A percentile compares a stretch with the other conserved stretches of the same genome.
Conservation (phyloP, 306 rosid species). For the Rosa multiflora region DNA sequence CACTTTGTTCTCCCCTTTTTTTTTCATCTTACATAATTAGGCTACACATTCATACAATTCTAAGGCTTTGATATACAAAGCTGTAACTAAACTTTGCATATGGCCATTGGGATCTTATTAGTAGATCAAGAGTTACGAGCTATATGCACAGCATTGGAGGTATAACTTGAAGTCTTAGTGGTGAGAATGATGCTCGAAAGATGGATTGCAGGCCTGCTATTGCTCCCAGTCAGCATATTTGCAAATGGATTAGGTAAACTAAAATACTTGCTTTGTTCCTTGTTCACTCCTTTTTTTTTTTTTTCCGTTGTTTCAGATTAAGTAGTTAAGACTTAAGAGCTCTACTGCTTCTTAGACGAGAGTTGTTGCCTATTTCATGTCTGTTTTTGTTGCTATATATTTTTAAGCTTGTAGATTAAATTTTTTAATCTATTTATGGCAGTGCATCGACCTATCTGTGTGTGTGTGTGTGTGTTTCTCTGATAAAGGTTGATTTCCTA, state of each 20-base stretch:
- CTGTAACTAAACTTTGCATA: not conserved
- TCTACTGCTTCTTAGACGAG: not conserved
- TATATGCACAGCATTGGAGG: slow-evolving; percentile 21
- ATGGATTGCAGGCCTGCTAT: slow-evolving; percentile 46
- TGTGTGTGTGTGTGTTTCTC: too few species aligned
- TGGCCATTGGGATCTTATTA: slow-evolving; percentile 22
- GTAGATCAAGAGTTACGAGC: slow-evolving; percentile 24
- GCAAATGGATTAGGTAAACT: slow-evolving; percentile 55
- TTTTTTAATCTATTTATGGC: too few species aligned
- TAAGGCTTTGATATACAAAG: not conserved
- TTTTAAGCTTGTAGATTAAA: too few species aligned
- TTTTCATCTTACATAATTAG: not conserved
- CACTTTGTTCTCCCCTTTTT: not conserved
- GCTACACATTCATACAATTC: not conserved
- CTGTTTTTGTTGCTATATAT: not conserved
- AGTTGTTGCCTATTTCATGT: slow-evolving; percentile 4
- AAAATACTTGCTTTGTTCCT: not conserved
- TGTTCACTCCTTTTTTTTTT: slow-evolving; percentile 1
- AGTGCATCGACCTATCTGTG: too few species aligned
- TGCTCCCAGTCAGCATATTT: slow-evolving; percentile 50
- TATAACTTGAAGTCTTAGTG: slow-evolving; percentile 29
- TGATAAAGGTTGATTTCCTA: too few species aligned
- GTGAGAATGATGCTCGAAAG: slow-evolving; percentile 50
- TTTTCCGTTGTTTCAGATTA: not conserved
- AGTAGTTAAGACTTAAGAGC: not conserved